Conservation (phyloP, 345 rosid species). For the Lumnitzera littorea region DNA sequence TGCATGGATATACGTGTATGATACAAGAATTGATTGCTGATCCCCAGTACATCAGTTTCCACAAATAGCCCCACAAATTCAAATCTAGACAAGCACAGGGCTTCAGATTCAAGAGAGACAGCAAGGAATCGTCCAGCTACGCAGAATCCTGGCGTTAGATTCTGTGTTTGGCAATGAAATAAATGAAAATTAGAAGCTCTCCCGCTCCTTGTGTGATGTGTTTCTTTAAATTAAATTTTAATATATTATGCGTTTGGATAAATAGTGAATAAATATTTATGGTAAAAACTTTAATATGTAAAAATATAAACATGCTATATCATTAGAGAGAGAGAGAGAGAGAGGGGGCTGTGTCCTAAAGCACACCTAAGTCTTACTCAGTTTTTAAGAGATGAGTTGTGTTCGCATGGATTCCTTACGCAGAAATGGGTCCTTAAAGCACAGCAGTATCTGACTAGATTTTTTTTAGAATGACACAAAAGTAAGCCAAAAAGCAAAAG, state of each 20-base stretch:
- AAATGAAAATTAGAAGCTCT: not conserved
- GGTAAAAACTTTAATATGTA: too few species aligned
- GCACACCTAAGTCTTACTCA: not conserved
- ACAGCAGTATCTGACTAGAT: slow-evolving; percentile 12
- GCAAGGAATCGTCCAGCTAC: not conserved
- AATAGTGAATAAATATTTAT: too few species aligned
- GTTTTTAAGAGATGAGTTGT: not conserved
- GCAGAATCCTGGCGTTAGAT: not conserved
- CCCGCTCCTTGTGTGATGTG: not conserved
- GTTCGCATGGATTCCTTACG: not conserved
- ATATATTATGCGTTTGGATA: too few species aligned
- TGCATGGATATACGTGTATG: too few species aligned
- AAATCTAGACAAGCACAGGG: too few species aligned
- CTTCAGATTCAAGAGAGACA: not conserved
- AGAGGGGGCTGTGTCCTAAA: not conserved
- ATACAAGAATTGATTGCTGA: too few species aligned
- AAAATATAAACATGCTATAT: too few species aligned
- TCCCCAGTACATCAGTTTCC: too few species aligned
- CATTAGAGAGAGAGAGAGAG: too few species aligned
- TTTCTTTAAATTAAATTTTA: too few species aligned
- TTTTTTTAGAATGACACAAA: too few species aligned
- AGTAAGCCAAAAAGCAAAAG: too few species aligned
- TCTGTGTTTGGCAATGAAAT: not conserved
- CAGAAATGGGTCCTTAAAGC: slow-evolving; percentile 12
- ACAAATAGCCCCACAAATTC: not conserved